These are phyloP conservation scores for Telopea speciosissima DNA, from an alignment of 177 flowering plant species.

Conservation along the genomic window DNA sequence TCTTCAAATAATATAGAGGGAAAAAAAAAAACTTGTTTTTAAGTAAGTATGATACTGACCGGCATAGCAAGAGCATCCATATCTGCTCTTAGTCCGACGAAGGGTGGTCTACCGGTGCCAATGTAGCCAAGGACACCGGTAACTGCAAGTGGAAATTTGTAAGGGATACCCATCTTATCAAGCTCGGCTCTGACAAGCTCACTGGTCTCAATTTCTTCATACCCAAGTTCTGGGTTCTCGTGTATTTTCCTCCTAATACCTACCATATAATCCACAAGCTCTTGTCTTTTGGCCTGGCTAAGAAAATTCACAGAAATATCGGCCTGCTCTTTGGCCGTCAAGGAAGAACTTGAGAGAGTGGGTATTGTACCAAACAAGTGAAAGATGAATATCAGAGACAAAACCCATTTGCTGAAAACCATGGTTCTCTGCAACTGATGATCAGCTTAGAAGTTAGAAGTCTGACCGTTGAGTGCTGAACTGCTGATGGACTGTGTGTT, in stretches of 20 bases:
- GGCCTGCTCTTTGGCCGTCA: conserved; percentile 21
- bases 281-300: conserved; percentile 30
- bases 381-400: conserved; percentile 18
- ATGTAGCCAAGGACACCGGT: conserved; percentile 73
- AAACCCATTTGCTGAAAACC: conserved; percentile 24
- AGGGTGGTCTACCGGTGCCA: conserved; percentile 62
- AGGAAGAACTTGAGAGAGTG: conserved; percentile 18
- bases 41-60: conserved; percentile 48
- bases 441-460: too few species aligned
- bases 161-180: conserved; percentile 60
- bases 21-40: too few species aligned
- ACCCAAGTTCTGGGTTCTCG: conserved; percentile 77
- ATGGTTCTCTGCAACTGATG: conserved; percentile 11
- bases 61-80: conserved; percentile 88
- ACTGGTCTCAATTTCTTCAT: conserved; percentile 80
- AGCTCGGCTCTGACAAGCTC: conserved; percentile 64
- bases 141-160: conserved; percentile 62
- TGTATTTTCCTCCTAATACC: conserved; percentile 64
- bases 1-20: too few species aligned
- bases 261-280: conserved; percentile 58
- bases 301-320: conserved; percentile 35
- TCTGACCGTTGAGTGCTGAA: too few species aligned
- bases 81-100: conserved; percentile 44
- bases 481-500: too few species aligned
- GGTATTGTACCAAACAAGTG: conserved; percentile 12